phyloP scores from a whole-genome alignment of 306 rosid genomes.

The Sophora flavescens region DNA sequence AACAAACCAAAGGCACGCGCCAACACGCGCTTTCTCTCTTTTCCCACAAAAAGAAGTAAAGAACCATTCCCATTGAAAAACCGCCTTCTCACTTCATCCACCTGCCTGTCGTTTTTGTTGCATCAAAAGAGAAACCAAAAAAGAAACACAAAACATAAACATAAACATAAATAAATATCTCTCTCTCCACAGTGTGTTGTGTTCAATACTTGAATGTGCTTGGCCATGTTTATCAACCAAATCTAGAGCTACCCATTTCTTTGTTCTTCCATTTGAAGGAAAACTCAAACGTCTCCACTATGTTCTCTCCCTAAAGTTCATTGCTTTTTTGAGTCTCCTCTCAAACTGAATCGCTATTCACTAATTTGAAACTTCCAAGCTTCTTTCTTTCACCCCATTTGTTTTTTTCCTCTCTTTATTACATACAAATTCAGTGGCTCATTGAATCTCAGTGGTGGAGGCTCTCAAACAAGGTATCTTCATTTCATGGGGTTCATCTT shows the following conservation, averaged over 20 bases:
- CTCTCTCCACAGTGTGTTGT: constrained; percentile 21
- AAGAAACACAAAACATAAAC: constrained; percentile 10
- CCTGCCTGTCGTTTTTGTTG: constrained; percentile 63
- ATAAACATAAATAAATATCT: constrained; percentile 16
- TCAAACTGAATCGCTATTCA: constrained; percentile 23
- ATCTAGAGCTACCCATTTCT: constrained; percentile 62
- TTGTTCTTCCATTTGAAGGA: constrained; percentile 53
- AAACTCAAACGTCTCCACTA: constrained; percentile 18
- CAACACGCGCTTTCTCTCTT: constrained; percentile 24
- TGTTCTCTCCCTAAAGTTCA: constrained; percentile 22
- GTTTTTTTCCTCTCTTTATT: neutral
- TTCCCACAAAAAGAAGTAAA: neutral
- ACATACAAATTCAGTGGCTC: constrained; percentile 40
- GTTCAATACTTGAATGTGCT: constrained; percentile 35
- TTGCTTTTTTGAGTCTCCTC: neutral
- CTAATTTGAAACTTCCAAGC: neutral
- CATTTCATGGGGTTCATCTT: constrained; percentile 5
- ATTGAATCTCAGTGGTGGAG: constrained; percentile 48
- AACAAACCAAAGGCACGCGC: constrained; percentile 25
- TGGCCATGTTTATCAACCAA: constrained; percentile 54
- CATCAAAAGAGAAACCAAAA: constrained; percentile 49
- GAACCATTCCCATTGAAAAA: constrained; percentile 34
- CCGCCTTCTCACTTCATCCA: constrained; percentile 49
- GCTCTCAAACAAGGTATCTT: constrained; percentile 53
- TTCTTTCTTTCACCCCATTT: constrained; percentile 32